These are phyloP conservation scores for Polyrhizophydium stewartii DNA, from an alignment of 371 early-diverging fungal genomes.

Conservation along the genomic window DNA sequence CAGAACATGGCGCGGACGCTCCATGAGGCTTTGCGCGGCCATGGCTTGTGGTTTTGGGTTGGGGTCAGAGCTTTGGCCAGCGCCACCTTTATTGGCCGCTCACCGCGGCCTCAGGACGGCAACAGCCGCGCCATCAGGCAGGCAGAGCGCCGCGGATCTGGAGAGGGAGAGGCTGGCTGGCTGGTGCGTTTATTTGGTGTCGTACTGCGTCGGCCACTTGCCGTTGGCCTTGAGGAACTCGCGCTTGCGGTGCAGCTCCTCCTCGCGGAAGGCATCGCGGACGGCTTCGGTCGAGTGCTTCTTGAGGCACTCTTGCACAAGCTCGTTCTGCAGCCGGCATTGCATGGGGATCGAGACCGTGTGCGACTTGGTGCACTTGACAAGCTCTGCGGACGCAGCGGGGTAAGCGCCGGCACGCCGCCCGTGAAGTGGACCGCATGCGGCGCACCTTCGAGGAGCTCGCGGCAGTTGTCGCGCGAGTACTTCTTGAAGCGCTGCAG, in stretches of 20 bases:
- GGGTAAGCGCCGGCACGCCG: too few relatives aligned
- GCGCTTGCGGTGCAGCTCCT: slow-evolving; percentile 11
- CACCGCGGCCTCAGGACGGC: too few relatives aligned
- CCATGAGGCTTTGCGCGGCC: too few relatives aligned
- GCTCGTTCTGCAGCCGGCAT: slow-evolving; percentile 56
- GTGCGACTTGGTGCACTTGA: slow-evolving; percentile 62
- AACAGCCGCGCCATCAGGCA: too few relatives aligned
- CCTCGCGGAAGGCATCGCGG: slow-evolving; percentile 17
- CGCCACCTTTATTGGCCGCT: too few relatives aligned
- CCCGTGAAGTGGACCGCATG: too few relatives aligned
- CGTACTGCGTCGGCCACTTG: slow-evolving; percentile 1
- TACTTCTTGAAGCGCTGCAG: neutral
- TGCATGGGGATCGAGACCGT: slow-evolving; percentile 63
- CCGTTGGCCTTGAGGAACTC: slow-evolving; percentile 3
- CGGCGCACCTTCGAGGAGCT: neutral
- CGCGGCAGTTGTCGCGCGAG: neutral
- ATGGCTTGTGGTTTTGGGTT: too few relatives aligned
- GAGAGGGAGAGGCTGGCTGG: too few relatives aligned
- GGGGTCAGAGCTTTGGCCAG: too few relatives aligned
- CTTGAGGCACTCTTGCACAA: slow-evolving; percentile 67
- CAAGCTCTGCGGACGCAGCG: slow-evolving; percentile 52
- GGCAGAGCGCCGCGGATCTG: too few relatives aligned
- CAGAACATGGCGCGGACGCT: neutral
- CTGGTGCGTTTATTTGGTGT: too few relatives aligned
- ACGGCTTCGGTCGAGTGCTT: slow-evolving; percentile 32